phyloP scores from a whole-genome alignment of 257 asterid species.

The Solanum chilense region DNA sequence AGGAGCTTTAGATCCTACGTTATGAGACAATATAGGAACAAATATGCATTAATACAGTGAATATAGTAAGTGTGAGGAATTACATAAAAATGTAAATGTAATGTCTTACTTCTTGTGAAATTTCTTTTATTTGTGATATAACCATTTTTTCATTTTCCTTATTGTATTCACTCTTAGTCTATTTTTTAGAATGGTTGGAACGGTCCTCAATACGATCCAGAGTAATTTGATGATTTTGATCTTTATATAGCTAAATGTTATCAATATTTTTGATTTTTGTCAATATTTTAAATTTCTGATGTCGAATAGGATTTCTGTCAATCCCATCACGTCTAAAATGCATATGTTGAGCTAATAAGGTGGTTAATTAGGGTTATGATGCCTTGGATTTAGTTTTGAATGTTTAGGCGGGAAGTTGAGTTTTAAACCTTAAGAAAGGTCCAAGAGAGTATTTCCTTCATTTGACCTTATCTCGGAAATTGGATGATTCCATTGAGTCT shows the following conservation, averaged over 20 bases:
- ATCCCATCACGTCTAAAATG: too few species aligned
- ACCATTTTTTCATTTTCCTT: background rate
- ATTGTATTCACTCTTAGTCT: too few species aligned
- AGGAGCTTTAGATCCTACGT: background rate
- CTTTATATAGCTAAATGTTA: too few species aligned
- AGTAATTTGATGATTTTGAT: background rate
- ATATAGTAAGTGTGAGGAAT: background rate
- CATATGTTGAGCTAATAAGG: background rate
- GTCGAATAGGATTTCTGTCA: background rate
- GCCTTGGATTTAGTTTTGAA: background rate
- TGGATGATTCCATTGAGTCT: background rate
- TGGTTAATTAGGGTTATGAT: background rate
- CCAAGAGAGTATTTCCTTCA: background rate
- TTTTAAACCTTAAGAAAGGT: too few species aligned
- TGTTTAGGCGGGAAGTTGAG: background rate
- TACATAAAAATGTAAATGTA: background rate
- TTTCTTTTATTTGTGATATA: too few species aligned
- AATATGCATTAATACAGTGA: background rate
- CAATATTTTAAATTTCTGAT: background rate
- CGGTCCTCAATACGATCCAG: background rate
- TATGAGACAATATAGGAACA: background rate
- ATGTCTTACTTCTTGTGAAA: background rate
- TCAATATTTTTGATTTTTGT: background rate
- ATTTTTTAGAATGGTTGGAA: background rate
- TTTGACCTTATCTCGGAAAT: background rate